These are phyloP conservation scores for Termitomyces sp. DNA, from an alignment of 768 basidiomycete species.

Conservation along the genomic window DNA sequence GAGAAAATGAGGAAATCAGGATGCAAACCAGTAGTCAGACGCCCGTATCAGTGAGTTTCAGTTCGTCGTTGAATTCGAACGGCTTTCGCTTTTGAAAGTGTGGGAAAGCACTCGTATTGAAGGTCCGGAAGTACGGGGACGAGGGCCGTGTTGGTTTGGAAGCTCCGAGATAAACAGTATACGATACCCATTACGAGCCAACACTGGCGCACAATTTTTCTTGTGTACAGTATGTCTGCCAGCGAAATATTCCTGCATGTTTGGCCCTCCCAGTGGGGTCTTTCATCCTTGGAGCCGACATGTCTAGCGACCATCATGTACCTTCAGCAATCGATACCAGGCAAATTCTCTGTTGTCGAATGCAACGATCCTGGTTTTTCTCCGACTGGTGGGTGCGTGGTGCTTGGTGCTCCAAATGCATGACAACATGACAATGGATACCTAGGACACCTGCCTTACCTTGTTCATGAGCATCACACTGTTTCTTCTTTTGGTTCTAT, in stretches of 20 bases:
- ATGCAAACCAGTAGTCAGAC: neutral
- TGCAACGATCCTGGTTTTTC: constrained; percentile 68
- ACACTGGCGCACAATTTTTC: neutral
- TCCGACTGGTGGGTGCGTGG: constrained; percentile 56
- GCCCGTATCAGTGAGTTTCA: neutral
- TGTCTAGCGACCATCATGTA: constrained; percentile 63
- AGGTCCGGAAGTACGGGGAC: no score
- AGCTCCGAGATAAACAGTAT: neutral
- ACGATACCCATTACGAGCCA: no score
- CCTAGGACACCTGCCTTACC: constrained; percentile 69
- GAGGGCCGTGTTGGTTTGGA: neutral
- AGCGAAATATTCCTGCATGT: constrained; percentile 43
- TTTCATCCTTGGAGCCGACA: constrained; percentile 62
- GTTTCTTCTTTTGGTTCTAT: constrained; percentile 56
- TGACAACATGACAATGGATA: neutral
- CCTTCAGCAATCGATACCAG: constrained; percentile 64
- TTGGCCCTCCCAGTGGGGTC: constrained; percentile 63
- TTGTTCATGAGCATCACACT: constrained; percentile 49
- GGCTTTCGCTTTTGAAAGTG: no score
- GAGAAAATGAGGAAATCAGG: neutral
- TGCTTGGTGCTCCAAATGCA: neutral
- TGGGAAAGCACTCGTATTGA: no score
- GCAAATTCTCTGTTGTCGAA: constrained; percentile 56
- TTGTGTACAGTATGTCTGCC: constrained; percentile 4
- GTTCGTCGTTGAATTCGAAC: no score